Base-by-base conservation (phyloP, 768 basidiomycete species). In the Amanita thiersii region DNA sequence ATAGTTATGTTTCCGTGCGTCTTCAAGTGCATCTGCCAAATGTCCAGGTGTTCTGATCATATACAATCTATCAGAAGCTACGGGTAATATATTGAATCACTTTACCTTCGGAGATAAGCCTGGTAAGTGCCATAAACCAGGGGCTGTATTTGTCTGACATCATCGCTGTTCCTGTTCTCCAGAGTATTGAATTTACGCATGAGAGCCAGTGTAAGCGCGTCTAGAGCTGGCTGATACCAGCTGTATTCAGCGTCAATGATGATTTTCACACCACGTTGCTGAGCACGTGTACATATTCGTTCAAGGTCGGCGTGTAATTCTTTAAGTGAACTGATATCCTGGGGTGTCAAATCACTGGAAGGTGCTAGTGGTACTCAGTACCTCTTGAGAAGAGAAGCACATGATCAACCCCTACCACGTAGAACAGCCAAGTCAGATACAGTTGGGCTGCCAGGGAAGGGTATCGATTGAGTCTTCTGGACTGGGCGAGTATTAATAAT, bases 81-180 rank as follows among this genome's bases (percentile, higher is more conserved):
- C n/a, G n/a, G n/a, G 8, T 8, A 20, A 36, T 31, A 8, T 34
- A 39, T 29, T 28, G 9, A 35, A 19, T 9, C n/a, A 26, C 48
- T 62, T 21, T 43, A 82, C 79, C 89, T 70, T 31, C 75, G 75
- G 17, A 96, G 73, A 60, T 94, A 96, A 0, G 89, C 84, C 56
- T 97, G 92, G 61, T 81, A 90, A 0, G 92, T 96, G 1, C 75
- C 81, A 57, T 92, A 92, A 1, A 91, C 61, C 3, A 90, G 64
- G 0, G 89, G 87, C 41, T 79, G 77, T 11, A n/a, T n/a, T n/a
- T n/a, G n/a, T n/a, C n/a, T n/a, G 3, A 76, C 60, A n/a, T 46
- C 25, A 37, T 37, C 36, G 24, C 15, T 48, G 40, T 10, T 43
- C 15, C 3, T 41, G 45, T 15, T 33, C 34, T 47, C 34, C 5